These are phyloP conservation scores for Sarocladium strictum DNA, from an alignment of 2,329 filamentous ascomycete genomes.

Conservation along the genomic window DNA sequence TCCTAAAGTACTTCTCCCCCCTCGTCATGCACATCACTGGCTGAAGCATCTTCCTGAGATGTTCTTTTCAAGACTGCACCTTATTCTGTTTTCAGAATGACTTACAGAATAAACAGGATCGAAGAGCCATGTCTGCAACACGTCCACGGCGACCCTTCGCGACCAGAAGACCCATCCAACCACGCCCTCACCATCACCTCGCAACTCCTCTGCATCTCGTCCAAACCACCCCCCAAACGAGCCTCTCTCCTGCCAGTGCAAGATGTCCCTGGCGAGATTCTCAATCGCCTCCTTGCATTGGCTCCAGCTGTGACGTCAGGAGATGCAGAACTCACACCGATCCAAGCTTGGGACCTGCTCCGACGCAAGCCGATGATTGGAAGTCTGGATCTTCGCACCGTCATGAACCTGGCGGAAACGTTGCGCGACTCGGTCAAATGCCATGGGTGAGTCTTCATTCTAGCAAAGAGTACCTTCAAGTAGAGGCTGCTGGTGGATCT, in stretches of 20 bases:
- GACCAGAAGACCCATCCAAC: conserved; percentile 5
- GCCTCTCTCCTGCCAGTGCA: conserved; percentile 4
- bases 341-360: conserved; percentile 8
- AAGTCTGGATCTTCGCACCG: not conserved
- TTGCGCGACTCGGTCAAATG: conserved; percentile 4
- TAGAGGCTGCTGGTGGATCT: too few relatives aligned
- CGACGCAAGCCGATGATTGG: not conserved
- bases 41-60: too few relatives aligned
- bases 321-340: conserved; percentile 4
- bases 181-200: conserved; percentile 8
- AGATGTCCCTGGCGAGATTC: conserved; percentile 2
- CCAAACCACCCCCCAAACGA: not conserved
- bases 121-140: conserved; percentile 7
- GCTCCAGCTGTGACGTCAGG: conserved; percentile 1
- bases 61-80: too few relatives aligned
- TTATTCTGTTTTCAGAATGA: not conserved
- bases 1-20: not conserved
- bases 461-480: too few relatives aligned
- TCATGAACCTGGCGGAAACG: conserved; percentile 4
- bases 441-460: not conserved
- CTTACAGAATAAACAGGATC: conserved; percentile 1
- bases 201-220: conserved; percentile 3
- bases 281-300: conserved; percentile 2
- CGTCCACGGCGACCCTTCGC: not conserved
- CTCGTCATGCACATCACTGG: not conserved